Base-by-base conservation (phyloP, 2,329 filamentous ascomycete genomes). In the Didymella sp. region DNA sequence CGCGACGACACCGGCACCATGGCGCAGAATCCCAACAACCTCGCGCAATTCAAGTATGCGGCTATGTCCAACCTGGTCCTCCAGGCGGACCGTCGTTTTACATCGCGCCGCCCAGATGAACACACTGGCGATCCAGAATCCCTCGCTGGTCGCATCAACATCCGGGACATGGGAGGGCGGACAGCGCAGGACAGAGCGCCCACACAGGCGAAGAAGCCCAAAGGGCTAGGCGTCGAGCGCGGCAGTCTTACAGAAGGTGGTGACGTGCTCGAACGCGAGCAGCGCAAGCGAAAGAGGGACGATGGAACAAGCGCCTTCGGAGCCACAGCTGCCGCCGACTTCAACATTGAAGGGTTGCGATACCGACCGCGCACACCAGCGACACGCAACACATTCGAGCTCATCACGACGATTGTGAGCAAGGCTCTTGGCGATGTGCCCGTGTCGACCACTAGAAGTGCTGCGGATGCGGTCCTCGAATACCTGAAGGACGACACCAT, bases 31-130 rank as follows among this genome's bases (percentile, higher is more conserved):
- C 62, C 62, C 58, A 73, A 85, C 72, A 81, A 95, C 89, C 90
- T 96, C 73, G 93, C 92, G 79, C 93, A 96, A 80, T 97, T 96
- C 86, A 97, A 97, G 80, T 96, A 97, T 86, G 92, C 92, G 87
- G 92, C 91, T 78, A 98, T 99, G 95, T 99, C 95, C 82, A 99
- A 99, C 87, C 89, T 99, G 92, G 95, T 99, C 76, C 91, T 99
- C 87, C 95, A 99, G 90, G 93, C 92, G 82, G 95, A 99, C 83
- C 89, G 93, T 81, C 89, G 95, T 71, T 98, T 99, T 76, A 89
- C 96, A 70, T 92, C 92, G 63, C 88, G 95, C 76, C 88, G 92
- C 71, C 92, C 89, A 69, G 94, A 99, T 79, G 96, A 99, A 81
- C 89, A 92, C 63, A 98, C 94, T 48, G 95, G 95, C 70, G 95